phyloP scores from a whole-genome alignment of 2,329 filamentous ascomycete species.

The Phialemoniopsis sp. region DNA sequence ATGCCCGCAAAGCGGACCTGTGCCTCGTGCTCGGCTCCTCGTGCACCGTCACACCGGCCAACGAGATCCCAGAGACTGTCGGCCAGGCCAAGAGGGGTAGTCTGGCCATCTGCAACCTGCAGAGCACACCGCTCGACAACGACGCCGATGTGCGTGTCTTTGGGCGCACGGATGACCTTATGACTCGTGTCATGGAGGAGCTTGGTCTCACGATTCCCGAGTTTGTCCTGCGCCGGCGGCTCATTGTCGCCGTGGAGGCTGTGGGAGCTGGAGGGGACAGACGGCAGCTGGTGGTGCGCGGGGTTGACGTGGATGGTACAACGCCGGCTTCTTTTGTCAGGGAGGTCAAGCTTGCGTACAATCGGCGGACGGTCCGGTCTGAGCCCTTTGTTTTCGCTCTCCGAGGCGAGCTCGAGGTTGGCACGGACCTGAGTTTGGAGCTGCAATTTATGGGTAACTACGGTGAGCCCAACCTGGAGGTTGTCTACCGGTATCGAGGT shows the following conservation, averaged over 20 bases:
- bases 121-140: constrained; percentile 34
- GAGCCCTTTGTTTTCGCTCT: constrained; percentile 34
- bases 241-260: constrained; percentile 21
- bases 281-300: constrained; percentile 21
- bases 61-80: constrained; percentile 30
- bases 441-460: constrained; percentile 45
- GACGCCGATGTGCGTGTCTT: constrained; percentile 26
- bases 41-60: constrained; percentile 35
- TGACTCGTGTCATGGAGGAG: constrained; percentile 32
- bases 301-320: constrained; percentile 35
- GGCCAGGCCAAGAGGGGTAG: constrained; percentile 21
- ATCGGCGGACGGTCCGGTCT: constrained; percentile 22
- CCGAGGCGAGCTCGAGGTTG: constrained; percentile 17
- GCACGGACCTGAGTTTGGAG: constrained; percentile 25
- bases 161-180: constrained; percentile 30
- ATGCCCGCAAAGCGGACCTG: constrained; percentile 36
- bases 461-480: constrained; percentile 32
- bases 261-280: constrained; percentile 11
- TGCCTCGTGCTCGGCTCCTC: constrained; percentile 42
- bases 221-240: constrained; percentile 29
- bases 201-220: constrained; percentile 27
- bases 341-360: constrained; percentile 31
- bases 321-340: constrained; percentile 32
- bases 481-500: constrained; percentile 10
- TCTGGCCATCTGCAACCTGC: constrained; percentile 41